These are phyloP conservation scores for Xylariaceae sp. DNA, from an alignment of 2,329 filamentous ascomycete species.

Conservation along the genomic window DNA sequence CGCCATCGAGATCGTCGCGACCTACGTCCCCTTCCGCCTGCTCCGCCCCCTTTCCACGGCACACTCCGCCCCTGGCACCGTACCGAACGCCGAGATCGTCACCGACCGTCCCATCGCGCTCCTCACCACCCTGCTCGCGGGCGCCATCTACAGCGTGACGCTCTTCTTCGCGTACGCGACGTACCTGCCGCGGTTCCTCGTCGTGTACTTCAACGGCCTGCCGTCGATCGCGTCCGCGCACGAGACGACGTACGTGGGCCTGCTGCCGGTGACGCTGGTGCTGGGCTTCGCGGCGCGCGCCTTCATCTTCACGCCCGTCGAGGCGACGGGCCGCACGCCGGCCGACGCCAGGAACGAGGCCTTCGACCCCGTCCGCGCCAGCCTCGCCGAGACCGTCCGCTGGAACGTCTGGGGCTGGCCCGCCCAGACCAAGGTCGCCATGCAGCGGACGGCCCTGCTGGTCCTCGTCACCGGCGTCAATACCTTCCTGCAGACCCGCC, in stretches of 20 bases:
- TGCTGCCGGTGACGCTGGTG: constrained; percentile 60
- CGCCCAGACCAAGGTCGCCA: constrained; percentile 62
- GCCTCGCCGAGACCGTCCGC: constrained; percentile 68
- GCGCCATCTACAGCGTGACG: constrained; percentile 73
- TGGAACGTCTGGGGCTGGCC: constrained; percentile 75
- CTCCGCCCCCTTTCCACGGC: constrained; percentile 68
- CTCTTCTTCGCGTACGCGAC: constrained; percentile 70
- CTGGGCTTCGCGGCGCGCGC: constrained; percentile 72
- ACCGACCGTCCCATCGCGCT: constrained; percentile 63
- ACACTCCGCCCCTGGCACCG: constrained; percentile 58
- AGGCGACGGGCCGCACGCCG: constrained; percentile 52
- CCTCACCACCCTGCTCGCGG: constrained; percentile 69
- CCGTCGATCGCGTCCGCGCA: constrained; percentile 70
- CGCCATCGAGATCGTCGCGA: constrained; percentile 68
- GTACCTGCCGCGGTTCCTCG: constrained; percentile 72
- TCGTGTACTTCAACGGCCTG: constrained; percentile 74
- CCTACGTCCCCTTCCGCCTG: constrained; percentile 73
- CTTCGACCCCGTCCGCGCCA: constrained; percentile 68
- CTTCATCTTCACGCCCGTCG: constrained; percentile 76
- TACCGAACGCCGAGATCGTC: constrained; percentile 66
- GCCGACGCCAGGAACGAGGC: constrained; percentile 52
- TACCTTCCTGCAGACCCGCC: constrained; percentile 66
- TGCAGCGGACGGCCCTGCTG: constrained; percentile 65
- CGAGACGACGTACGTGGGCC: constrained; percentile 60
- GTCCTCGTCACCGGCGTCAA: constrained; percentile 59